Conservation (phyloP, 371 early-diverging fungal genomes). For the Synchytrium microbalum region DNA sequence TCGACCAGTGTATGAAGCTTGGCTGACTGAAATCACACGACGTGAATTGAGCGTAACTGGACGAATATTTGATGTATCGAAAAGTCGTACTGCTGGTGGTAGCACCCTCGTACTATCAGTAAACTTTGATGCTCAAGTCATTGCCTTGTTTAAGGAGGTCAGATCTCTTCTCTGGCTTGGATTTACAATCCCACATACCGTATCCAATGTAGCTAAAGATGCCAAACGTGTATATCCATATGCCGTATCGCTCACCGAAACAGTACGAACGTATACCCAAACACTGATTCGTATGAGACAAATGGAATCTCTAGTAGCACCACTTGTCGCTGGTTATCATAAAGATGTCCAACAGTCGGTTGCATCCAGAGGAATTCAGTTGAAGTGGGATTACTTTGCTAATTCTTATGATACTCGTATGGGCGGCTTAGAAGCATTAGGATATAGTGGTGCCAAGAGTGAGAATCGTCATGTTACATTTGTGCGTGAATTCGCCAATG, state of each 20-base stretch:
- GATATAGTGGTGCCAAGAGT: constrained; percentile 8
- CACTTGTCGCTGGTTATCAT: constrained; percentile 82
- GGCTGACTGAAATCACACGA: constrained; percentile 81
- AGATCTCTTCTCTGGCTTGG: constrained; percentile 88
- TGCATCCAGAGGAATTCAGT: constrained; percentile 60
- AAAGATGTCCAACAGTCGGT: constrained; percentile 88
- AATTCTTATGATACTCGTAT: constrained; percentile 40
- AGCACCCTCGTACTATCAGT: constrained; percentile 68
- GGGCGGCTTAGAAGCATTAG: neutral
- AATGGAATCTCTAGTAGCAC: constrained; percentile 57
- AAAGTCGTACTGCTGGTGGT: constrained; percentile 59
- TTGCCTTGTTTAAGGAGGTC: constrained; percentile 95
- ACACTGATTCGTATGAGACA: constrained; percentile 70
- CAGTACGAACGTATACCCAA: constrained; percentile 86
- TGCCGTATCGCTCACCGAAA: constrained; percentile 92
- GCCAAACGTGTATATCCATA: constrained; percentile 95
- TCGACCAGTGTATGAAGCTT: constrained; percentile 78
- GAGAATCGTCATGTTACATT: constrained; percentile 63
- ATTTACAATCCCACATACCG: constrained; percentile 87
- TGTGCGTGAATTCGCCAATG: constrained; percentile 88
- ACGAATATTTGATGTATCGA: constrained; percentile 82
- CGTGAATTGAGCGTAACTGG: constrained; percentile 83
- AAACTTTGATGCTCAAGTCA: constrained; percentile 90
- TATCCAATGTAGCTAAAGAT: constrained; percentile 88
- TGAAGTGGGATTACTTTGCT: constrained; percentile 95